These are phyloP conservation scores for Periconia sp. DNA, from an alignment of 2,329 filamentous ascomycete species.

Conservation along the genomic window DNA sequence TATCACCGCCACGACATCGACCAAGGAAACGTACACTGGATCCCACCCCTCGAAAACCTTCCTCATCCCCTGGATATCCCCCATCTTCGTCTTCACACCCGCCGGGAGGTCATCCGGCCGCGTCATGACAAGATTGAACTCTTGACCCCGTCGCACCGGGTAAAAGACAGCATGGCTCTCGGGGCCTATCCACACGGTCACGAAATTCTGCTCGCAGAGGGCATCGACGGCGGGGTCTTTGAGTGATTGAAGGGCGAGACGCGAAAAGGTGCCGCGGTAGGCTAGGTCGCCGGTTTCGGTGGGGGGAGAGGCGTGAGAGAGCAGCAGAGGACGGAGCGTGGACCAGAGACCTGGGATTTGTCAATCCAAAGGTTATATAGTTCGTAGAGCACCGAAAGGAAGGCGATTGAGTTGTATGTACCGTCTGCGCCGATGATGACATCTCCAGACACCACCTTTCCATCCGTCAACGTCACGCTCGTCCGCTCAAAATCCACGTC, in stretches of 20 bases:
- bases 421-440: constrained; percentile 20
- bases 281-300: constrained; percentile 66
- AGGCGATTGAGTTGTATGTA: neutral
- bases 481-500: constrained; percentile 14
- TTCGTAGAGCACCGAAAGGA: neutral
- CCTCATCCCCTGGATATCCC: constrained; percentile 65
- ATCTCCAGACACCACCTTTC: constrained; percentile 13
- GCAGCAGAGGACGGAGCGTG: constrained; percentile 14
- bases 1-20: neutral
- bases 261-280: constrained; percentile 53
- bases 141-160: constrained; percentile 60
- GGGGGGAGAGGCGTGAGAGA: constrained; percentile 56
- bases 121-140: constrained; percentile 69
- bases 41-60: constrained; percentile 66
- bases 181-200: constrained; percentile 51
- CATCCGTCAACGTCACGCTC: constrained; percentile 8
- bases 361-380: neutral
- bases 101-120: constrained; percentile 65
- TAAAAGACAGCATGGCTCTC: constrained; percentile 66
- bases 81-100: constrained; percentile 56
- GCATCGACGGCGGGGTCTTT: constrained; percentile 12
- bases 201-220: constrained; percentile 11
- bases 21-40: constrained; percentile 51
- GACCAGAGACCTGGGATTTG: constrained; percentile 13
- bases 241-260: constrained; percentile 7